These are phyloP conservation scores for Acacia crassicarpa DNA, from an alignment of 306 rosid species.

Conservation along the genomic window DNA sequence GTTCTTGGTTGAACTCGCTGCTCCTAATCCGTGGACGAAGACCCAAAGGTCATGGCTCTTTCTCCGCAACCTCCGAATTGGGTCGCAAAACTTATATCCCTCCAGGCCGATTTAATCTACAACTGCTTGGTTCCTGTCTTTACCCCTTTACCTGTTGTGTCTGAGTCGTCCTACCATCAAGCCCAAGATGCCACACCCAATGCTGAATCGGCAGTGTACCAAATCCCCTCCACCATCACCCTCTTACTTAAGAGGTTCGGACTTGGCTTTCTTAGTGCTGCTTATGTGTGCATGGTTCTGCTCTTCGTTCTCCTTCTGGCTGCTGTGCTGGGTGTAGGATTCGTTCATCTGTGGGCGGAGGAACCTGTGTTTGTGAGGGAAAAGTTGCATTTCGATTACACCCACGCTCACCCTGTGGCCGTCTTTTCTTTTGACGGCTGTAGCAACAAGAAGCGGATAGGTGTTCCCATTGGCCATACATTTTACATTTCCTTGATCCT, in stretches of 20 bases:
- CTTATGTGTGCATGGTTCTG: conserved; percentile 56
- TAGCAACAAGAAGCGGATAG: conserved; percentile 34
- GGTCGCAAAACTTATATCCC: conserved; percentile 39
- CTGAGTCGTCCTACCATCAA: conserved; percentile 45
- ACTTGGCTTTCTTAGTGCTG: conserved; percentile 55
- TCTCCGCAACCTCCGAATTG: conserved; percentile 46
- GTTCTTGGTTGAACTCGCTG: background rate
- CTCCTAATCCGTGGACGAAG: conserved; percentile 35
- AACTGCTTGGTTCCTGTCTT: conserved; percentile 39
- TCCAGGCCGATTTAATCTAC: conserved; percentile 55
- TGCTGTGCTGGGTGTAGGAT: conserved; percentile 43
- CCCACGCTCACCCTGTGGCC: conserved; percentile 60
- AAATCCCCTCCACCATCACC: conserved; percentile 33
- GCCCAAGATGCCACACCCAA: conserved; percentile 41
- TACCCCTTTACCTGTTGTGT: conserved; percentile 36
- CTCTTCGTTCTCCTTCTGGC: conserved; percentile 46
- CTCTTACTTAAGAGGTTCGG: conserved; percentile 49
- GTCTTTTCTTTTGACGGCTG: conserved; percentile 41
- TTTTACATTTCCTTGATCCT: conserved; percentile 54
- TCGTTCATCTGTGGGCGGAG: conserved; percentile 64
- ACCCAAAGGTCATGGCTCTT: background rate
- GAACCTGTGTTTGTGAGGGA: conserved; percentile 62
- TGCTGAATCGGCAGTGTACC: conserved; percentile 45
- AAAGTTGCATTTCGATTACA: conserved; percentile 68
- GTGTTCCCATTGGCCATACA: conserved; percentile 72